Evolutionary conservation across 495 filamentous ascomycete genomes (phyloP), one percentile per base, ranked within the genome.

Genomic region (Penicillium nucicola): DNA sequence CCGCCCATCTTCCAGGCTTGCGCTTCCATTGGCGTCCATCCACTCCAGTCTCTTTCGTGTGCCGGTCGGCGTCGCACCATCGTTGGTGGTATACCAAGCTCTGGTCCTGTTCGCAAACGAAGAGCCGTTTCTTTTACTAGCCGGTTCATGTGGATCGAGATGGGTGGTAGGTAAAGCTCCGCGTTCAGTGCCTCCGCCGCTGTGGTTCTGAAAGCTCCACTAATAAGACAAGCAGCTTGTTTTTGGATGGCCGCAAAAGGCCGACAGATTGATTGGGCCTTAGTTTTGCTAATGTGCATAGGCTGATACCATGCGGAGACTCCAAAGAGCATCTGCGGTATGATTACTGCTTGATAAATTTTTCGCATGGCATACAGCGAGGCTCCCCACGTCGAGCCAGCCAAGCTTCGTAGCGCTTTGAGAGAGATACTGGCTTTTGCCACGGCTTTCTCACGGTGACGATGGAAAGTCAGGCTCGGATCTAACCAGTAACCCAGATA

Each of bases 241-340:
- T 45, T 45, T 18, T 45, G 43, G 31, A 45, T 35, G 5, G n/a
- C 43, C 25, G 20, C 43, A 32, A 45, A 45, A 14, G 42, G 25
- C 34, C 34, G 42, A 17, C 42, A 17, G 15, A 34, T 45, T 14
- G 31, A 20, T 15, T 17, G 42, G 7, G 42, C 42, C 17, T 37
- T 14, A 5, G 20, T 3, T 5, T 37, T 37, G 13, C 35, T 37
- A 14, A 37, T 37, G 9, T 14, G 35, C 35, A 37, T 37, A 37
- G 35, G 35, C n/a, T 37, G 35, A 15, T 37, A 37, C 35, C 35
- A 37, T 37, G 35, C 35, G 7, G 35, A 37, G 35, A 22, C 20
- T 1, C 35, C 13, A 11, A 37, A 52, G 23, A 52, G 49, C 40
- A 52, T 52, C 31, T 52, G 49, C 5, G 49, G 49, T 15, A 52